phyloP scores from a whole-genome alignment of 306 rosid genomes.

The Cucurbita argyrosperma region DNA sequence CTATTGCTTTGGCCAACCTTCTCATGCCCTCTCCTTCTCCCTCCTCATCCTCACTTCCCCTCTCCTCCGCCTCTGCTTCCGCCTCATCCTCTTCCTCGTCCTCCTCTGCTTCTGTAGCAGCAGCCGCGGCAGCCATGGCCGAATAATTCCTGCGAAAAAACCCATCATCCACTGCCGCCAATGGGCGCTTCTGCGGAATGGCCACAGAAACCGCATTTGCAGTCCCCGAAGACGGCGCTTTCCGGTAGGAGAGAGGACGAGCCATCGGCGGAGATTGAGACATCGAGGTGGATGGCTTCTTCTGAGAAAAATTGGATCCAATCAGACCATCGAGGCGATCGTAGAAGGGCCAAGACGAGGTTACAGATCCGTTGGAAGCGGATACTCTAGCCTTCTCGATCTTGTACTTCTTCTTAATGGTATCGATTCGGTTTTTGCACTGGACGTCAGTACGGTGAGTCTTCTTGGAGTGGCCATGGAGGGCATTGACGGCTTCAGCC shows the following conservation, averaged over 20 bases:
- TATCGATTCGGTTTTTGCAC: constrained; percentile 92
- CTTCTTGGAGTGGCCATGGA: constrained; percentile 79
- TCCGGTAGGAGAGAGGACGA: constrained; percentile 36
- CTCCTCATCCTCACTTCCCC: constrained; percentile 35
- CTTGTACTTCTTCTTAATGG: constrained; percentile 90
- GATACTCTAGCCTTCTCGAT: constrained; percentile 77
- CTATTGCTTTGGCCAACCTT: constrained; percentile 71
- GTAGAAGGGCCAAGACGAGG: constrained; percentile 66
- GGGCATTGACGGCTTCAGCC: constrained; percentile 87
- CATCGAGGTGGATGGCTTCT: constrained; percentile 27
- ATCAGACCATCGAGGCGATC: constrained; percentile 52
- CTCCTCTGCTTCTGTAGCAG: constrained; percentile 24
- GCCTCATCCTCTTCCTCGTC: constrained; percentile 36
- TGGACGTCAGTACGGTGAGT: constrained; percentile 88
- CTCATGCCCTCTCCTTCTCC: constrained; percentile 56
- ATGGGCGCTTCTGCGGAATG: constrained; percentile 55
- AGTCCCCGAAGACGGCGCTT: constrained; percentile 18
- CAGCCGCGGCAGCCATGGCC: constrained; percentile 80
- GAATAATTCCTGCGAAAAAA: constrained; percentile 70
- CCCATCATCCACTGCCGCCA: constrained; percentile 33
- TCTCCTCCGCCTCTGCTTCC: constrained; percentile 14
- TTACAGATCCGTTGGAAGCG: constrained; percentile 27
- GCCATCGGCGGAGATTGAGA: constrained; percentile 38
- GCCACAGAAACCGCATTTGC: constrained; percentile 20
- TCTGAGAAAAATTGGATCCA: constrained; percentile 35